Evolutionary conservation across 192 early-diverging fungal species (phyloP).

Genomic region (Podila clonocystis): DNA sequence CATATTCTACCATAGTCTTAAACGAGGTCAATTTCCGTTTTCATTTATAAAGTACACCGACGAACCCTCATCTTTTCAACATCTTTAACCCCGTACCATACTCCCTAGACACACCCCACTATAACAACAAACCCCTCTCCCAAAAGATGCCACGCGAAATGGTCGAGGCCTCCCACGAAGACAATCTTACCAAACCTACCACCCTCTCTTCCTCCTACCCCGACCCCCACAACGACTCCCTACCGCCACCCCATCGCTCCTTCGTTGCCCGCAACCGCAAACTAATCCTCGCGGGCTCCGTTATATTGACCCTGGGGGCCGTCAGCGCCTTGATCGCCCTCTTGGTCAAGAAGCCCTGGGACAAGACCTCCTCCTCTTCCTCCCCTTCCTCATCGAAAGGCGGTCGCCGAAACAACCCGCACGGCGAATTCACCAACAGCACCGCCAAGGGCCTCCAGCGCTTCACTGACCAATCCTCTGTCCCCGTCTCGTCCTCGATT

Average conservation of each 20-base stretch:
- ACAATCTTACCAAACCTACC: neutral
- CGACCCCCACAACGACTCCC: neutral
- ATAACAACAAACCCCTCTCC: no score
- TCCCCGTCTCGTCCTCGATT: constrained; percentile 18
- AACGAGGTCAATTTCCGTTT: neutral
- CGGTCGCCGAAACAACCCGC: neutral
- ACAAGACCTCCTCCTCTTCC: neutral
- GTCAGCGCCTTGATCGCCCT: constrained; percentile 11
- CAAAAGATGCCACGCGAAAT: constrained; percentile 12
- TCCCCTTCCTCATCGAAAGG: neutral
- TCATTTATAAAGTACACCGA: neutral
- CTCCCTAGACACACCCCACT: neutral
- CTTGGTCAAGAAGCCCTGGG: constrained; percentile 25
- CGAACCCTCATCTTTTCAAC: neutral
- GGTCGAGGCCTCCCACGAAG: neutral
- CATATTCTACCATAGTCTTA: neutral
- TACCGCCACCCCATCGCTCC: neutral
- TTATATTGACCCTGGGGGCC: constrained; percentile 15
- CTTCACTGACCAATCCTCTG: constrained; percentile 11
- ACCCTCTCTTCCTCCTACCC: neutral
- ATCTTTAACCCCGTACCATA: no score
- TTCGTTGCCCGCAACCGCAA: constrained; percentile 26
- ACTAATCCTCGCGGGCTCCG: constrained; percentile 16
- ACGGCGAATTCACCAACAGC: neutral
- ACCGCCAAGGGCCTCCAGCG: neutral